These are phyloP conservation scores for Ogataea minuta DNA, from an alignment of 805 yeast species.

Conservation along the genomic window DNA sequence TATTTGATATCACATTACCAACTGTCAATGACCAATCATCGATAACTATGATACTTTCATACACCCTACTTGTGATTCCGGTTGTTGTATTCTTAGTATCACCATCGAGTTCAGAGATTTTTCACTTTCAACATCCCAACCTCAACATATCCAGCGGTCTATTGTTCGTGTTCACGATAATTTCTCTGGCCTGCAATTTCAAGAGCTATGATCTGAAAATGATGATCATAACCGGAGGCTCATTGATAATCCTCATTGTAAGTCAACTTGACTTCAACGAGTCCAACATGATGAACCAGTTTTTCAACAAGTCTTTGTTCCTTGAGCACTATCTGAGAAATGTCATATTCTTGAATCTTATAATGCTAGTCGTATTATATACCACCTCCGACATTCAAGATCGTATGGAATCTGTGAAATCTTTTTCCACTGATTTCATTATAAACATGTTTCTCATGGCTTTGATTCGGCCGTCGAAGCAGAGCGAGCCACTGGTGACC, in stretches of 20 bases:
- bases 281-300: conserved; percentile 13
- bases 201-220: conserved; percentile 28
- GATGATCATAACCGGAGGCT: conserved; percentile 32
- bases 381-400: conserved; percentile 12
- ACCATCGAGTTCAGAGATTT: not conserved
- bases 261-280: conserved; percentile 31
- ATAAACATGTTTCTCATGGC: conserved; percentile 15
- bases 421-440: conserved; percentile 11
- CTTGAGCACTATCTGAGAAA: conserved; percentile 26
- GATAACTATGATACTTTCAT: conserved; percentile 15
- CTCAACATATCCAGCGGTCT: conserved; percentile 13
- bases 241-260: conserved; percentile 27
- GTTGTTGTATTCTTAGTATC: conserved; percentile 20
- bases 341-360: conserved; percentile 21
- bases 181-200: conserved; percentile 14
- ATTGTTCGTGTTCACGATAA: conserved; percentile 9
- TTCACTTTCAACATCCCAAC: conserved; percentile 9
- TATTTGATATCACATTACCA: conserved; percentile 15
- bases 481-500: not conserved
- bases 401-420: conserved; percentile 4
- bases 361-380: conserved; percentile 14
- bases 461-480: conserved; percentile 17
- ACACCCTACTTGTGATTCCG: conserved; percentile 23
- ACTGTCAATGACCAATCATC: not conserved
- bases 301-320: conserved; percentile 26